A percentile compares a stretch with the other conserved stretches of the same genome.
Evolutionary conservation across 768 basidiomycete genomes (phyloP).

Genomic region (Candolleomyces aberdarensis): DNA sequence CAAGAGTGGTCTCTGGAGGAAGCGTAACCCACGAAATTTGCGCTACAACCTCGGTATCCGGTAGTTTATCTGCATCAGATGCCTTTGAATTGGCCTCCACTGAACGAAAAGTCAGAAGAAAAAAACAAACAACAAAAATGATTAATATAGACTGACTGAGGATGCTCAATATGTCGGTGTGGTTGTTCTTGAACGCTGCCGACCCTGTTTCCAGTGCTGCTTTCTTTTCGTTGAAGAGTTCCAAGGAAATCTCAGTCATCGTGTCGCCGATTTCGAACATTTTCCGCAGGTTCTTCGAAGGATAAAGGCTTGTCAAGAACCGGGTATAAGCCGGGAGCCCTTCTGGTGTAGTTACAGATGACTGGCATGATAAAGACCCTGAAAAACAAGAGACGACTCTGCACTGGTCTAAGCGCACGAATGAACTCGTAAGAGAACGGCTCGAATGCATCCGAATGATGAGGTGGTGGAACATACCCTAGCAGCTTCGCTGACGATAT

Average conservation of each 20-base stretch:
- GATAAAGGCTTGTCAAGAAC: too few species aligned
- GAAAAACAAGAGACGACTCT: too few species aligned
- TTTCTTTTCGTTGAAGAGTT: conserved; percentile 37
- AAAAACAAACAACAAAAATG: background rate
- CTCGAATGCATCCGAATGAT: conserved; percentile 25
- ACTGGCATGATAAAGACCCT: too few species aligned
- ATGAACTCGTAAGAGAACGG: conserved; percentile 24
- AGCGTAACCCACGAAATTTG: conserved; percentile 28
- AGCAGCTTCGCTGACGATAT: background rate
- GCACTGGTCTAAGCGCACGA: background rate
- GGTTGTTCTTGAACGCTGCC: conserved; percentile 24
- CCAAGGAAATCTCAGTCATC: conserved; percentile 31
- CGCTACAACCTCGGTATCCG: conserved; percentile 35
- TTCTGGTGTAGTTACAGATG: too few species aligned
- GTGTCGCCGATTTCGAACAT: conserved; percentile 30
- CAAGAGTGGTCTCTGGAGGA: background rate
- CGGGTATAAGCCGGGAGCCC: too few species aligned
- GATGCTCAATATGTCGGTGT: conserved; percentile 46
- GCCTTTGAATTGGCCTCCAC: conserved; percentile 38
- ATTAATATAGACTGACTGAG: conserved; percentile 29
- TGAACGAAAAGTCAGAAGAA: conserved; percentile 11
- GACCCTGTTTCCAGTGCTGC: conserved; percentile 32
- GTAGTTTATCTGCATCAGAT: conserved; percentile 25
- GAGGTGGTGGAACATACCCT: conserved; percentile 10
- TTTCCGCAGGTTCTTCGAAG: conserved; percentile 16